Conservation (phyloP, 148 eudicot species). For the Limonium bicolor region DNA sequence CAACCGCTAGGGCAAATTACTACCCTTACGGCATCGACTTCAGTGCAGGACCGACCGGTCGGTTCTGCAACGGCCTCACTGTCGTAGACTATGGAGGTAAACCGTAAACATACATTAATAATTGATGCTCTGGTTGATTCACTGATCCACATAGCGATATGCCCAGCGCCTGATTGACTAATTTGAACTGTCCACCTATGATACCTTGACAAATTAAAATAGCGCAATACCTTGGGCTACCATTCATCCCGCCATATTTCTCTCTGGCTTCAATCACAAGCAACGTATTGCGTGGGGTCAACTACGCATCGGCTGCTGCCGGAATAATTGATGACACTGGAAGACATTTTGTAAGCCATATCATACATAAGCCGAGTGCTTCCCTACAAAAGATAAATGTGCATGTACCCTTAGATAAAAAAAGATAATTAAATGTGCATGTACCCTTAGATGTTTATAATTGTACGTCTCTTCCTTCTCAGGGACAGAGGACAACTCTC, state of each 20-base stretch:
- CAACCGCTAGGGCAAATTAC: slow-evolving; percentile 27
- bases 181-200: no score
- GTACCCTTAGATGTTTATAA: no score
- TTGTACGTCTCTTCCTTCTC: no score
- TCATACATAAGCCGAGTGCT: no score
- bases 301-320: slow-evolving; percentile 42
- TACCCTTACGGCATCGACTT: slow-evolving; percentile 26
- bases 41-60: slow-evolving; percentile 26
- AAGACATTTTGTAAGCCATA: slow-evolving; percentile 26
- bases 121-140: neutral
- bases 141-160: no score
- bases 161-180: no score
- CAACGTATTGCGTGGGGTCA: slow-evolving; percentile 22
- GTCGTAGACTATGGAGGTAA: slow-evolving; percentile 38
- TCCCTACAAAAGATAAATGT: no score
- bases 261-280: slow-evolving; percentile 10
- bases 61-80: slow-evolving; percentile 33
- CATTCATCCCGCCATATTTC: slow-evolving; percentile 21
- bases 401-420: no score
- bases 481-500: slow-evolving; percentile 29
- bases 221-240: slow-evolving; percentile 30
- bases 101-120: neutral
- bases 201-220: no score
- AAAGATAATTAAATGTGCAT: no score
- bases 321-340: slow-evolving; percentile 34